A percentile compares a stretch with the other conserved stretches of the same genome.
These are phyloP conservation scores for Rugosomyces carneus DNA, from an alignment of 1,284 basidiomycete genomes.

Conservation along the genomic window DNA sequence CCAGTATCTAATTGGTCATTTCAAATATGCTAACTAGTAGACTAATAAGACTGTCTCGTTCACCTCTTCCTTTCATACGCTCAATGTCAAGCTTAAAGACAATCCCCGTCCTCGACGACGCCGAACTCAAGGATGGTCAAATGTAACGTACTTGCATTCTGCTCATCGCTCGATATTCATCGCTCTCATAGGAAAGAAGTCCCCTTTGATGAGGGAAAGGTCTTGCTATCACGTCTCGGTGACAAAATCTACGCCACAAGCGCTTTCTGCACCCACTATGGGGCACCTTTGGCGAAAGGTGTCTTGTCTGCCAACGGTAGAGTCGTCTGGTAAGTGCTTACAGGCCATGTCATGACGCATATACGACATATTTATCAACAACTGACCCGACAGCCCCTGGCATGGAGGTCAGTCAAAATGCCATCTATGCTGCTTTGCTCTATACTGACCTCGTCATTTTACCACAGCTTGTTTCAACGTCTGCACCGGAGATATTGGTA, in stretches of 20 bases:
- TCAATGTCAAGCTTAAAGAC: slow-evolving; percentile 45
- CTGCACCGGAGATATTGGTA: slow-evolving; percentile 73
- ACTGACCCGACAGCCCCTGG: slow-evolving; percentile 58
- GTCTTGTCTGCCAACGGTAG: slow-evolving; percentile 76
- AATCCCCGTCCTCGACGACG: slow-evolving; percentile 57
- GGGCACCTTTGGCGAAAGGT: slow-evolving; percentile 80
- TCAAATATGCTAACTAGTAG: too few species aligned
- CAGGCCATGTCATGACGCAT: not conserved
- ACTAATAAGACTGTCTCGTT: not conserved
- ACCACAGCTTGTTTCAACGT: slow-evolving; percentile 80
- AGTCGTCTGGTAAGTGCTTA: slow-evolving; percentile 61
- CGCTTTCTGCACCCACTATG: slow-evolving; percentile 88
- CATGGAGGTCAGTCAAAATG: slow-evolving; percentile 68
- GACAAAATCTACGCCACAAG: slow-evolving; percentile 76
- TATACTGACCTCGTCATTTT: not conserved
- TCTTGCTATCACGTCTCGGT: slow-evolving; percentile 74
- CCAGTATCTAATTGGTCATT: not conserved
- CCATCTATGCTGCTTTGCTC: too few species aligned
- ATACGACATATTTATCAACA: not conserved
- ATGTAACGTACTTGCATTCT: too few species aligned
- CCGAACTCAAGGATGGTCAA: slow-evolving; percentile 71
- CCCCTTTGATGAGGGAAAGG: slow-evolving; percentile 73
- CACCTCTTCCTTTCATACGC: slow-evolving; percentile 9
- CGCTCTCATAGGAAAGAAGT: slow-evolving; percentile 75
- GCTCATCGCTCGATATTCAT: slow-evolving; percentile 7